Conservation (phyloP, 2,329 filamentous ascomycete genomes). For the Colletotrichum sp. region DNA sequence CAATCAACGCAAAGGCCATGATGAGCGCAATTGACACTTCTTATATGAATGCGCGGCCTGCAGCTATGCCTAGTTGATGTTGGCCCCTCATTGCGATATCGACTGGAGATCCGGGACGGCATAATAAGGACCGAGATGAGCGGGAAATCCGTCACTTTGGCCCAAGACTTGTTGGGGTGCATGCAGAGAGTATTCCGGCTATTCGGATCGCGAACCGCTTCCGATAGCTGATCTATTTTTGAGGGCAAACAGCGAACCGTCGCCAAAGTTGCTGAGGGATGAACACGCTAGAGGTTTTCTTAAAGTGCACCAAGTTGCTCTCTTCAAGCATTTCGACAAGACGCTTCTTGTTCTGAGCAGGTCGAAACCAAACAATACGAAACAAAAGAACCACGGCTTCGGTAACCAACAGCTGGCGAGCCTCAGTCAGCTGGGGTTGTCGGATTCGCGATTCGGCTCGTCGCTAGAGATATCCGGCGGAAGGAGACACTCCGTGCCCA, state of each 20-base stretch:
- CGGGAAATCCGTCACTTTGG: not conserved
- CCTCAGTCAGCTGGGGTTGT: not conserved
- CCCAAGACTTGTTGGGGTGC: not conserved
- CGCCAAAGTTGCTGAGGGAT: not conserved
- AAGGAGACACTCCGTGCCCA: constrained; percentile 6
- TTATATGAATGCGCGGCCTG: not conserved
- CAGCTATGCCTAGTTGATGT: not conserved
- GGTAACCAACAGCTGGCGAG: not conserved
- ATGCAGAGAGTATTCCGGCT: not conserved
- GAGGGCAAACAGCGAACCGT: not conserved
- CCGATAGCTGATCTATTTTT: not conserved
- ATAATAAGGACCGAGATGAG: constrained; percentile 15
- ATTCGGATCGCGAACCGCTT: not conserved
- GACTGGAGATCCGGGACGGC: not conserved
- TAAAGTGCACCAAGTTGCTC: not conserved
- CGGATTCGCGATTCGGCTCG: not conserved
- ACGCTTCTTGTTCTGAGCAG: not conserved
- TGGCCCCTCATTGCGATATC: constrained; percentile 4
- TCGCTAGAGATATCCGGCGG: not conserved
- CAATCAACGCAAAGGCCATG: not conserved
- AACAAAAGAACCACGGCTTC: not conserved
- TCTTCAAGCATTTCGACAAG: not conserved
- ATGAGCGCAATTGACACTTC: not conserved
- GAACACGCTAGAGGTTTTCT: not conserved
- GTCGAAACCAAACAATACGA: not conserved